Conservation (phyloP, 78 protist genomes). For the Dictyostelium firmibasis region DNA sequence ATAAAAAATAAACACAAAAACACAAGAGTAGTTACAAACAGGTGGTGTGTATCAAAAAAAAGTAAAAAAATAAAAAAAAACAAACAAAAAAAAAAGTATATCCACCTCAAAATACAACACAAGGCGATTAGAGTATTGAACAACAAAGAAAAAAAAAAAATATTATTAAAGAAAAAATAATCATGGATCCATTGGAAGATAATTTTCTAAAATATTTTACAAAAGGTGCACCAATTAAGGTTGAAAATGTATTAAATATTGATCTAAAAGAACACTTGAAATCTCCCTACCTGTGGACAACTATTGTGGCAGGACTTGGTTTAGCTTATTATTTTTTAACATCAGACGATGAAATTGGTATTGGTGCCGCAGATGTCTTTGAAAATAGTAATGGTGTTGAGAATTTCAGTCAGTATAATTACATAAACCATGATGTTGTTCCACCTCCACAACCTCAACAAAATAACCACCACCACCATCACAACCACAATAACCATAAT, state of each 20-base stretch:
- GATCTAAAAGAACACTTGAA: conserved; percentile 37
- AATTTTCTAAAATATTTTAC: conserved; percentile 31
- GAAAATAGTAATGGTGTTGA: neutral
- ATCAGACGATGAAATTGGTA: neutral
- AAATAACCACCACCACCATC: neutral
- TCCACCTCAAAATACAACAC: too few relatives aligned
- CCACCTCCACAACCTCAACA: neutral
- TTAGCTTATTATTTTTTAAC: conserved; percentile 45
- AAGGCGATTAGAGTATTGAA: too few relatives aligned
- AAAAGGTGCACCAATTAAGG: conserved; percentile 50
- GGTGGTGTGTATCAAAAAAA: neutral
- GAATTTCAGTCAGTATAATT: neutral
- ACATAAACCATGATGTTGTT: neutral
- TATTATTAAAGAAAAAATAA: neutral
- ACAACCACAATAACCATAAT: neutral
- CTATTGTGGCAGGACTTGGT: conserved; percentile 16
- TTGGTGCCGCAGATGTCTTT: neutral
- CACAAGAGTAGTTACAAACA: neutral
- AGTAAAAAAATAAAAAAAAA: too few relatives aligned
- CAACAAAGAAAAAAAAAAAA: neutral
- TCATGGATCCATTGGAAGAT: conserved; percentile 64
- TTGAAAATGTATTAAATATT: conserved; percentile 50
- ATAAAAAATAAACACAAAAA: too few relatives aligned
- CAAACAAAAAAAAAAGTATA: too few relatives aligned
- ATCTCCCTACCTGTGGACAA: neutral